Conservation (phyloP, 2,329 filamentous ascomycete species). For the Colletotrichum caudatum region DNA sequence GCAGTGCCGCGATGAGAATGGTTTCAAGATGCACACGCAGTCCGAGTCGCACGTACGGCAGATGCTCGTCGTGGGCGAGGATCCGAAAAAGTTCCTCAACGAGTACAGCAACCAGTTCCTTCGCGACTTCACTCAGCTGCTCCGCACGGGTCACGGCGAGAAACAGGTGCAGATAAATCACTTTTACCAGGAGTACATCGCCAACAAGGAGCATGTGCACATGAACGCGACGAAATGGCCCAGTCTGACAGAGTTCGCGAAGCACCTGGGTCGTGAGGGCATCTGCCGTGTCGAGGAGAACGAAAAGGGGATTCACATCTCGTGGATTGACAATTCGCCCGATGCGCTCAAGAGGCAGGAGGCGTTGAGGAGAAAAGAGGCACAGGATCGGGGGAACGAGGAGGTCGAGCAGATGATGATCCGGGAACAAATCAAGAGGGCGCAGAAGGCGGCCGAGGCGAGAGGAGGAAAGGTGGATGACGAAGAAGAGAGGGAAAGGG, state of each 20-base stretch:
- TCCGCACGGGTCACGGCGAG: constrained; percentile 88
- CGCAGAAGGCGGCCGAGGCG: constrained; percentile 69
- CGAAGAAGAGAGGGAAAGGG: constrained; percentile 55
- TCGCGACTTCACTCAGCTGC: constrained; percentile 79
- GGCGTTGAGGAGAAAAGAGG: constrained; percentile 83
- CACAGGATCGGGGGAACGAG: constrained; percentile 90
- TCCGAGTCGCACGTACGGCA: constrained; percentile 90
- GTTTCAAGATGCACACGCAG: constrained; percentile 89
- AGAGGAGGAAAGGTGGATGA: constrained; percentile 57
- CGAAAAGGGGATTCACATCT: constrained; percentile 84
- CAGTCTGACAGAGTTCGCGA: constrained; percentile 89
- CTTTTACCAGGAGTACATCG: constrained; percentile 96
- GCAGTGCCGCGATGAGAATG: constrained; percentile 81
- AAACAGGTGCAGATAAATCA: constrained; percentile 90
- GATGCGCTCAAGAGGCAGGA: constrained; percentile 86
- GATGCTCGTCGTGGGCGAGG: constrained; percentile 88
- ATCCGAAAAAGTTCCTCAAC: constrained; percentile 85
- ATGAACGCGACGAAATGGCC: constrained; percentile 95
- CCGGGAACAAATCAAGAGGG: constrained; percentile 83
- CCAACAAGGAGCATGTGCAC: constrained; percentile 87
- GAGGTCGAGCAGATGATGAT: constrained; percentile 88
- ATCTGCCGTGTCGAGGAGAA: constrained; percentile 92
- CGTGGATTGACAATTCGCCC: constrained; percentile 92
- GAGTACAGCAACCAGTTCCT: constrained; percentile 86
- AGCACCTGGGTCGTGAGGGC: constrained; percentile 85